Evolutionary conservation across 352 stramenopile species (phyloP).

Genomic region (Halophytophthora polymorphica): DNA sequence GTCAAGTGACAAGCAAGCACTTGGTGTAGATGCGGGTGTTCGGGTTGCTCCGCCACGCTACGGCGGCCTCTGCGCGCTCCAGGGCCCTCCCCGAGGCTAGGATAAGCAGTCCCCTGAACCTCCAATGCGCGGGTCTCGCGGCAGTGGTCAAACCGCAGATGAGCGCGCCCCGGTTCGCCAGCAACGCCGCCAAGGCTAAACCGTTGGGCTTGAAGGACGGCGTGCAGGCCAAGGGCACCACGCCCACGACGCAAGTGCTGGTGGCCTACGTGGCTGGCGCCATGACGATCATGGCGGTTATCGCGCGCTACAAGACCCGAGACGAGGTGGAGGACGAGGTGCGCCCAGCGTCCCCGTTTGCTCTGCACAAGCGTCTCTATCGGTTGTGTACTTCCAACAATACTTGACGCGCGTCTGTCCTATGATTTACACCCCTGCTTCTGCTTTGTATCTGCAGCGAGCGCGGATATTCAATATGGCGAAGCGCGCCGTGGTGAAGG

Average conservation of each 20-base stretch:
- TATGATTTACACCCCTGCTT: not conserved
- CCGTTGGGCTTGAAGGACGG: constrained; percentile 50
- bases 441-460: constrained; percentile 22
- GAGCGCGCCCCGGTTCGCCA: constrained; percentile 5
- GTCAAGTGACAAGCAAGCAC: too few species aligned
- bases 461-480: constrained; percentile 74
- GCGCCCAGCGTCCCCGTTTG: not conserved
- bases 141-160: not conserved
- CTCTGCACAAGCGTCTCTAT: not conserved
- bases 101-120: too few species aligned
- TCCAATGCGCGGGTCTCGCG: too few species aligned
- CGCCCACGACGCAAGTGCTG: constrained; percentile 56
- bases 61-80: constrained; percentile 4
- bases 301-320: constrained; percentile 61
- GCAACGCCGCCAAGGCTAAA: constrained; percentile 16
- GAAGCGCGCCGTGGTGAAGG: constrained; percentile 71
- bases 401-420: not conserved
- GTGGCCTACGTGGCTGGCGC: constrained; percentile 51
- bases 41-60: constrained; percentile 12
- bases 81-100: not conserved
- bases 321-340: constrained; percentile 56
- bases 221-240: constrained; percentile 22
- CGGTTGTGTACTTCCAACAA: not conserved
- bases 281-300: constrained; percentile 47
- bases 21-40: constrained; percentile 10